These are phyloP conservation scores for Ophiostoma angusticollis DNA, from an alignment of 2,329 filamentous ascomycete genomes.

Conservation along the genomic window DNA sequence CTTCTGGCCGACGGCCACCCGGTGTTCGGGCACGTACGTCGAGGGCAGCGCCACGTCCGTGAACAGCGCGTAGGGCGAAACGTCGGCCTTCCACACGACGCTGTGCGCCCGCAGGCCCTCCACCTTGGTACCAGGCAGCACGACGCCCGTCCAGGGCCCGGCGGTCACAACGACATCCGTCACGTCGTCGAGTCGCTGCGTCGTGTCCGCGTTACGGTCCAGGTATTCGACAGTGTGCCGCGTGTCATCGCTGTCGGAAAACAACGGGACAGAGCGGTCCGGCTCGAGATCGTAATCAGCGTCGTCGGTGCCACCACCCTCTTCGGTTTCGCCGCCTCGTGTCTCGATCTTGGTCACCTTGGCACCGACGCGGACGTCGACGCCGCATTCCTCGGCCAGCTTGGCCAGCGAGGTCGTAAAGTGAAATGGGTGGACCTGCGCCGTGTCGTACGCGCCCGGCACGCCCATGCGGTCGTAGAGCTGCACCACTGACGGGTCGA, in stretches of 20 bases:
- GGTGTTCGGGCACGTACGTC: constrained; percentile 44
- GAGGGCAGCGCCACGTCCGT: constrained; percentile 67
- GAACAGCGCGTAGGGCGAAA: constrained; percentile 69
- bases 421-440: constrained; percentile 84
- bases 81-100: constrained; percentile 49
- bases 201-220: constrained; percentile 31
- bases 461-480: constrained; percentile 72
- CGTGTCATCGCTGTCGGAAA: neutral
- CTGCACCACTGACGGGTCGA: constrained; percentile 52
- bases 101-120: constrained; percentile 50
- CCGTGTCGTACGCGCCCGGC: constrained; percentile 58
- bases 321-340: constrained; percentile 12
- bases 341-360: constrained; percentile 53
- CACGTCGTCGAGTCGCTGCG: constrained; percentile 27
- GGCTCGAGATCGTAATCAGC: too few species aligned
- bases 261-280: too few species aligned
- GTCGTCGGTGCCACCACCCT: neutral
- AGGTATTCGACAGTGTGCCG: constrained; percentile 45
- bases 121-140: constrained; percentile 46
- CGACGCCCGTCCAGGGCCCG: constrained; percentile 48
- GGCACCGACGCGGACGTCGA: constrained; percentile 52
- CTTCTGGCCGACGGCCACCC: constrained; percentile 33
- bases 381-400: constrained; percentile 58
- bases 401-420: constrained; percentile 79
- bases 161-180: constrained; percentile 44